Evolutionary conservation across 306 rosid species (phyloP), one percentile per base, ranked within the genome.

Genomic region (Leucaena leucocephala): DNA sequence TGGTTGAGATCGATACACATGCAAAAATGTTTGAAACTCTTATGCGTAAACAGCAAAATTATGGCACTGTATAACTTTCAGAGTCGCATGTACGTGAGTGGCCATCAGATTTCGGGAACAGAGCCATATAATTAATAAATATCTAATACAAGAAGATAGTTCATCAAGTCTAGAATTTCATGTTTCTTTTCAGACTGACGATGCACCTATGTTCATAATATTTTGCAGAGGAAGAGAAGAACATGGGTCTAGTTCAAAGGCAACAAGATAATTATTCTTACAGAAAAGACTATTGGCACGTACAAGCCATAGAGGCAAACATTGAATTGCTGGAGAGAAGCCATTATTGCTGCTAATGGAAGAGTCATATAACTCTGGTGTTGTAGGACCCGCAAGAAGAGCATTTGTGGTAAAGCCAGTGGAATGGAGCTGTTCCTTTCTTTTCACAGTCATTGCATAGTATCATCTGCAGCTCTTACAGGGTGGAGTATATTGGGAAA

Each of bases 361-460:
- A 65, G 62, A 65, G 66, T 92, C 90, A 92, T 38, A 93, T 64
- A 77, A 88, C 86, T 84, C 97, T 91, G 72, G 96, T 89, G 80
- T 93, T 95, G 88, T 90, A 95, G 52, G 99, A 95, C 72, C 93
- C 94, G 68, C 99, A 95, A 35, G 4, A 75, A 14, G 91, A 27
- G 82, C 99, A 95, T 87, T 93, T 93, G 83, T 87, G 98, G 89
- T 91, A 84, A 79, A 82, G 90, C 97, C 96, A 93, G 71, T 95
- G 99, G 79, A 90, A 95, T 64, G 92, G 86, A 19, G 93, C 84
- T 0, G 55, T 80, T 86, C 98, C 99, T 88, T 85, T 90, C 92
- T 93, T 93, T 94, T 84, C 97, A 80, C 99, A 95, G 78, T 90
- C 99, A 78, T 91, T 87, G 73, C 99, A 95, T 55, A 95, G 76